phyloP scores from a whole-genome alignment of 306 rosid species.

The Citrullus mucosospermus region DNA sequence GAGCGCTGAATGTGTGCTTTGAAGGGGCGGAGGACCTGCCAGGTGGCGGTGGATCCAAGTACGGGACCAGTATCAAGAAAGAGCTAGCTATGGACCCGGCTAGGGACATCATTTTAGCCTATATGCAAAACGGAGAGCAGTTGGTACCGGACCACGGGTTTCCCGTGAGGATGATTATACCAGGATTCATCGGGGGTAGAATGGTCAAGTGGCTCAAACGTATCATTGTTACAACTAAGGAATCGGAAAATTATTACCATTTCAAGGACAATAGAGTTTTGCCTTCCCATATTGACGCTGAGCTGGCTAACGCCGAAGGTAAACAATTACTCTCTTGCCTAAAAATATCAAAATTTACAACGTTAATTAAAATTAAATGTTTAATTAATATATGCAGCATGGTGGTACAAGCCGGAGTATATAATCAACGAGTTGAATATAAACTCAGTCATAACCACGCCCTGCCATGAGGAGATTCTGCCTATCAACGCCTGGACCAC shows the following conservation, averaged over 20 bases:
- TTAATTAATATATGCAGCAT: conserved; percentile 28
- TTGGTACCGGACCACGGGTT: conserved; percentile 72
- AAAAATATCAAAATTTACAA: too few relatives aligned
- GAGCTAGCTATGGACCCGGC: conserved; percentile 74
- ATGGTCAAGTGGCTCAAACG: conserved; percentile 88
- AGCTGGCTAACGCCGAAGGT: conserved; percentile 75
- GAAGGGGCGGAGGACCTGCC: conserved; percentile 78
- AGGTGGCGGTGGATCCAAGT: conserved; percentile 77
- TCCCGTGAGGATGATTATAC: conserved; percentile 59
- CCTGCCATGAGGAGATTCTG: conserved; percentile 68
- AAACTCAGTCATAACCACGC: conserved; percentile 82
- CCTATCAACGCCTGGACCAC: conserved; percentile 69
- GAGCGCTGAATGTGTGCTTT: conserved; percentile 61
- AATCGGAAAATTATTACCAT: conserved; percentile 52
- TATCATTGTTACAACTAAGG: conserved; percentile 43
- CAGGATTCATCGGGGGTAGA: conserved; percentile 68
- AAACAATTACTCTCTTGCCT: not conserved
- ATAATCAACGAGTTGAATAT: conserved; percentile 72
- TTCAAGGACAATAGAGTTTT: conserved; percentile 60
- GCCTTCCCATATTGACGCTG: conserved; percentile 68
- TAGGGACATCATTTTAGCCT: conserved; percentile 61
- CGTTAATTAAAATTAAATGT: too few relatives aligned
- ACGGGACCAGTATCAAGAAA: conserved; percentile 46
- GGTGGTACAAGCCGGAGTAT: conserved; percentile 90
- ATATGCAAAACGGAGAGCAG: conserved; percentile 65